Evolutionary conservation across 441 rosid species (phyloP).

Genomic region (Erodium trifolium): DNA sequence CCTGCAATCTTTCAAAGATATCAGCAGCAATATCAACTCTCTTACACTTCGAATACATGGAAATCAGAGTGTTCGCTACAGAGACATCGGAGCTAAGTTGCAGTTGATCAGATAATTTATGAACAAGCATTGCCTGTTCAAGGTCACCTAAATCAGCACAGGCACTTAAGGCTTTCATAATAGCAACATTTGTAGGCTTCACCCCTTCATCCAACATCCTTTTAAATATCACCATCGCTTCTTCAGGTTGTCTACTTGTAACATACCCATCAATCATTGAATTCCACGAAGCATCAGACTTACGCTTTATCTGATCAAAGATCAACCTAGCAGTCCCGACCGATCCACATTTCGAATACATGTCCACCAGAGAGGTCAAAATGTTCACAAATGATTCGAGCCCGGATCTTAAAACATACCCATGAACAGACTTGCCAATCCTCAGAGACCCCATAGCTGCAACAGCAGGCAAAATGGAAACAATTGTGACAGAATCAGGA

Average conservation of each 20-base stretch:
- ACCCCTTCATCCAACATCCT: conserved; percentile 66
- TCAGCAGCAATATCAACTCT: conserved; percentile 45
- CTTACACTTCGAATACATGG: conserved; percentile 65
- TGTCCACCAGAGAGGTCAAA: conserved; percentile 64
- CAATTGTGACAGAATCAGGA: conserved; percentile 63
- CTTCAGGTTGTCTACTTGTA: conserved; percentile 40
- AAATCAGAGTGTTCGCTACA: conserved; percentile 53
- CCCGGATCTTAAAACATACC: conserved; percentile 52
- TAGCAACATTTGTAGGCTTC: conserved; percentile 69
- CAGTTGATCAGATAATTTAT: conserved; percentile 39
- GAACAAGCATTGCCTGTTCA: conserved; percentile 55
- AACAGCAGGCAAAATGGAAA: conserved; percentile 71
- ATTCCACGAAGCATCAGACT: conserved; percentile 61
- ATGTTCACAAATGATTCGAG: conserved; percentile 50
- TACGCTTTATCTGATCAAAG: conserved; percentile 40
- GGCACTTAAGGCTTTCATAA: conserved; percentile 72
- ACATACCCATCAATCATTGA: conserved; percentile 60
- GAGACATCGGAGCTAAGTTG: conserved; percentile 49
- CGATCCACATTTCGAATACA: conserved; percentile 55
- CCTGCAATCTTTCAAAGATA: conserved; percentile 34
- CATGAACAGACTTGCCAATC: conserved; percentile 70
- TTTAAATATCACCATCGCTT: conserved; percentile 41
- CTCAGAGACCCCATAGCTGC: conserved; percentile 47
- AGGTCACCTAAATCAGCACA: conserved; percentile 75
- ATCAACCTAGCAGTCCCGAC: conserved; percentile 36